Evolutionary conservation across 2,329 filamentous ascomycete species (phyloP), one percentile per base, ranked within the genome.

Genomic region (Paecilomyces dactylethromorphus): DNA sequence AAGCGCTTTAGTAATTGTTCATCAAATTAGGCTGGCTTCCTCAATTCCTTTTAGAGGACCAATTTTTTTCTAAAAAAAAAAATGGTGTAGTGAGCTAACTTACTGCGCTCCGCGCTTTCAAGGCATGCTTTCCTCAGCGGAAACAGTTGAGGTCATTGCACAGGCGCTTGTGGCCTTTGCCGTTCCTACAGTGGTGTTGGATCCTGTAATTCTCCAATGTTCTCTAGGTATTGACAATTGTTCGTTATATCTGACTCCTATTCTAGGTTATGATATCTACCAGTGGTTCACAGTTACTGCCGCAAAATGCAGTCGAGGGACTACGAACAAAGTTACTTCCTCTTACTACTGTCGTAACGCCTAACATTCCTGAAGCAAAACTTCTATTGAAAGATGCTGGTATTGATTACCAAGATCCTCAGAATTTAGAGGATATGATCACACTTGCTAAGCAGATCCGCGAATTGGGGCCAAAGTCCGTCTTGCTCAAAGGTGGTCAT

Each of bases 401-500:
- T 1, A 11, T 60, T 13, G 63, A 71, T 24, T 65, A 65, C 6
- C 65, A 74, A 5, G 77, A 83, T 3, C 81, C 90, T 1, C 72
- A 79, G 3, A 81, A 78, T 53, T 76, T 91, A 1, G 79, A 84
- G 3, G 90, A 90, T 51, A 74, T 97, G 49, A 85, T 91, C 64
- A 68, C 74, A 0, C 79, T 96, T 33, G 91, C 89, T 0, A 84
- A 82, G 62, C 76, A 78, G 12, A 79, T 96, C 7, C 84, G 86
- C 45, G 71, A 74, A 1, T 78, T 96, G 0, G 92, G 92, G 0
- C 87, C 92, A 0, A 83, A 84, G 63, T 92, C 88, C 78, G 89
- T 97, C 31, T 81, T 97, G 10, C 79, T 97, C 59, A 97, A 97
- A 75, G 93, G 93, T 50, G 93, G 93, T 0, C 94, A 97, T 75